phyloP scores from a whole-genome alignment of 2,329 filamentous ascomycete genomes.

The Raffaelea albimanens region DNA sequence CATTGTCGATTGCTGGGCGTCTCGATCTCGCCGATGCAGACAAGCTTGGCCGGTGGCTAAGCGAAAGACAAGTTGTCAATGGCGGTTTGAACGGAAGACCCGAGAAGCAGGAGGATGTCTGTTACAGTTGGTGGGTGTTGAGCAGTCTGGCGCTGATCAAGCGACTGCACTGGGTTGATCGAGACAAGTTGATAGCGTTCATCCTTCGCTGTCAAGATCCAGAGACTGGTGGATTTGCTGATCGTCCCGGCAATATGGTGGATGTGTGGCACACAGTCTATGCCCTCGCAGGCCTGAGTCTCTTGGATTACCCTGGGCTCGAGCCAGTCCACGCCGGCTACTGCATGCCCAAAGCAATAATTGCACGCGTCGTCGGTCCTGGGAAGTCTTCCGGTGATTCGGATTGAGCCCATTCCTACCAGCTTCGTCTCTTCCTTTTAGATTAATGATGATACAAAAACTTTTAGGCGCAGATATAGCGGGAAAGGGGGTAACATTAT shows the following conservation, averaged over 20 bases:
- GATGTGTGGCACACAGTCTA: constrained; percentile 96
- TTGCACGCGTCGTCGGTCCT: constrained; percentile 45
- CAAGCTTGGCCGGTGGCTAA: constrained; percentile 79
- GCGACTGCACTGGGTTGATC: constrained; percentile 87
- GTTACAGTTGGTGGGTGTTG: constrained; percentile 98
- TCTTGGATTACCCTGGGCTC: constrained; percentile 68
- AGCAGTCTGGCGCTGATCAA: constrained; percentile 86
- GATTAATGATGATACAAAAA: no score
- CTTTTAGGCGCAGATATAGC: no score
- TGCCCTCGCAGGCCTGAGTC: constrained; percentile 76
- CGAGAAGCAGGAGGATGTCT: constrained; percentile 93
- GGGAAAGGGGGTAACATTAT: no score
- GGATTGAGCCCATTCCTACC: no score
- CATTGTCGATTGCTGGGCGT: constrained; percentile 71
- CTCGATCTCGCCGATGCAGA: constrained; percentile 77
- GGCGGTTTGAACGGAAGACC: constrained; percentile 90
- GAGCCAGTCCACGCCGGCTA: constrained; percentile 82
- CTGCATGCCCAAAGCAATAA: constrained; percentile 64
- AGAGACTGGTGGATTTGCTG: constrained; percentile 75
- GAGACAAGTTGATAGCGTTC: constrained; percentile 65
- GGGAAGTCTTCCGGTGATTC: constrained; percentile 11
- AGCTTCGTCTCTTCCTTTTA: no score
- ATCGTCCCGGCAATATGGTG: constrained; percentile 87
- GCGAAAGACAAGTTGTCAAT: constrained; percentile 78
- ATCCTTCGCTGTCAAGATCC: constrained; percentile 84